Percentiles rank a stretch among this genome's conserved stretches.
Evolutionary conservation across 2,329 filamentous ascomycete genomes (phyloP).

Genomic region (Myriosclerotinia curreyana): DNA sequence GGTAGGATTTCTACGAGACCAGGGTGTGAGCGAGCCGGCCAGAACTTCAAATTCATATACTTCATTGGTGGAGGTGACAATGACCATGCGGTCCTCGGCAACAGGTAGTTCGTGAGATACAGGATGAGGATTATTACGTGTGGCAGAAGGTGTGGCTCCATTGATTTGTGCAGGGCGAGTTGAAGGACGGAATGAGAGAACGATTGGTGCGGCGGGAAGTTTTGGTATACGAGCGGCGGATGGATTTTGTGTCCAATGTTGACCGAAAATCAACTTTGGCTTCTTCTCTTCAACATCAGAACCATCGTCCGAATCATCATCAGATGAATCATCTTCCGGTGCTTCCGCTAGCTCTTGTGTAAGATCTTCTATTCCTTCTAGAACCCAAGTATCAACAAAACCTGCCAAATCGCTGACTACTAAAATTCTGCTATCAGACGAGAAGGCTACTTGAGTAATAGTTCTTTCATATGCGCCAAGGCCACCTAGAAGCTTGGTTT

Average conservation of each 20-base stretch:
- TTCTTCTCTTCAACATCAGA: constrained; percentile 46
- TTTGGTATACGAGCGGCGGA: constrained; percentile 66
- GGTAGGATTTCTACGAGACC: constrained; percentile 82
- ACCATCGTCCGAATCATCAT: constrained; percentile 42
- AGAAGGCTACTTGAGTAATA: constrained; percentile 74
- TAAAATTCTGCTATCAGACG: constrained; percentile 73
- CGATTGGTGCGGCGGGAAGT: constrained; percentile 60
- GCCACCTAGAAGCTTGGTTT: constrained; percentile 58
- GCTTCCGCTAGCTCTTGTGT: constrained; percentile 41
- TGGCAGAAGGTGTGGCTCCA: constrained; percentile 42
- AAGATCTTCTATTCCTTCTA: constrained; percentile 56
- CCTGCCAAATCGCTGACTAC: constrained; percentile 79
- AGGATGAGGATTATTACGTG: constrained; percentile 35
- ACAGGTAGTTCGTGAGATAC: constrained; percentile 51
- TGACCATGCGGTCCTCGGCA: constrained; percentile 53
- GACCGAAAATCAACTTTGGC: constrained; percentile 51
- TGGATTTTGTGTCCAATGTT: constrained; percentile 75
- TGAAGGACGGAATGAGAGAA: constrained; percentile 64
- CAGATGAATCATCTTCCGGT: constrained; percentile 40
- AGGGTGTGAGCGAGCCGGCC: constrained; percentile 74
- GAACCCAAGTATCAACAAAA: constrained; percentile 81
- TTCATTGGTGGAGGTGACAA: constrained; percentile 63
- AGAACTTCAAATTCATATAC: constrained; percentile 77
- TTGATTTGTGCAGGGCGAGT: constrained; percentile 39
- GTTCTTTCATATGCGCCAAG: constrained; percentile 74